Evolutionary conservation across 164 flowering plant genomes (phyloP), one percentile per base, ranked within the genome.

Genomic region (Saururus chinensis): DNA sequence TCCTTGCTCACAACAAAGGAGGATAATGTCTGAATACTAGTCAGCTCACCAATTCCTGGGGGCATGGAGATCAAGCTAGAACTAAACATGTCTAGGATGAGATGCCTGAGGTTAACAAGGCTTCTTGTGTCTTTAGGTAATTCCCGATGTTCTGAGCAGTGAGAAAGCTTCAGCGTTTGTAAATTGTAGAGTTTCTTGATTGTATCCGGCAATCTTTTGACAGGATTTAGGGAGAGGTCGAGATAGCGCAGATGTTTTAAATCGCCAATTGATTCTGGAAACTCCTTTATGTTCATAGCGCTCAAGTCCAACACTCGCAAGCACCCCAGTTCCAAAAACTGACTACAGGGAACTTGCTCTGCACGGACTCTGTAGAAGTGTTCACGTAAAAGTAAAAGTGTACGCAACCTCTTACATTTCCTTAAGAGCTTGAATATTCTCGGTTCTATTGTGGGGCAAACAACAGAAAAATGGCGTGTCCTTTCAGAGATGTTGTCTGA

Each of bases 241-340:
- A 62, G 65, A 40, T 53, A 62, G 7, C 58, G 45, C 10, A 62
- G 35, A 62, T 53, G 49, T 53, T 21, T 62, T 49, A 62, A 40
- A 10, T n/a, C 22, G 17, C 58, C 65, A 53, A 62, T 54, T 13
- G 51, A 30, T n/a, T 62, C 9, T 22, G 65, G 58, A 48, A 62
- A 21, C 25, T 37, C 58, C 0, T 7, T 35, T 19, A 52, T 51
- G 24, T 52, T 12, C 12, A 24, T 35, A n/a, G 22, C 7, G 30
- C 51, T 40, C 37, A 62, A 20, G 14, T 62, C 51, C 24, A 62
- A 40, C 48, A 53, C 56, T 5, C 64, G 64, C 4, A 61, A 22
- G 41, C 21, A 61, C 30, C 19, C 35, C 19, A 61, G 9, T 53
- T 53, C 23, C 7, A 12, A 23, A 53, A 53, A 53, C 23, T n/a